A percentile compares a stretch with the other conserved stretches of the same genome.
phyloP scores from a whole-genome alignment of 2,329 filamentous ascomycete species.

The Penicillium sp. region DNA sequence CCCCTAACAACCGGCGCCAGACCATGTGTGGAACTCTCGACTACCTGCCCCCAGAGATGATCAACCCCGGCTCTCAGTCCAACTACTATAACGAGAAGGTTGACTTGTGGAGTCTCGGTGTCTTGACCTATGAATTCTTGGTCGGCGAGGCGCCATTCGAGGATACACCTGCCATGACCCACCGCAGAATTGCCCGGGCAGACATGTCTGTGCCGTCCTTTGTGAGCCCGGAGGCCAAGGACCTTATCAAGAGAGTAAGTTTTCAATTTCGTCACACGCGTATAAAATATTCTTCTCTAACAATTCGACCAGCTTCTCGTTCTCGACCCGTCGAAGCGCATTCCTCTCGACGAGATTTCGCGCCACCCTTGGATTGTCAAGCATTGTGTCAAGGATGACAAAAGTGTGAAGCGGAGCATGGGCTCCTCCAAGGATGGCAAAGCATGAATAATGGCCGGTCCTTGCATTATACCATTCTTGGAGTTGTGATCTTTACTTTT shows the following conservation, averaged over 20 bases:
- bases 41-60: slow-evolving; percentile 97
- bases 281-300: slow-evolving; percentile 20
- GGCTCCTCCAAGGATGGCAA: slow-evolving; percentile 37
- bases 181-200: slow-evolving; percentile 79
- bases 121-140: slow-evolving; percentile 93
- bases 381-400: slow-evolving; percentile 70
- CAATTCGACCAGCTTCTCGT: slow-evolving; percentile 68
- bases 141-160: slow-evolving; percentile 97
- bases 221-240: slow-evolving; percentile 84
- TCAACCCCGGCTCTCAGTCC: slow-evolving; percentile 75
- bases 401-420: slow-evolving; percentile 46
- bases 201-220: slow-evolving; percentile 93
- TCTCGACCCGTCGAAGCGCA: slow-evolving; percentile 88
- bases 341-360: slow-evolving; percentile 85
- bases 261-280: not conserved
- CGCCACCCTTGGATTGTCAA: slow-evolving; percentile 96
- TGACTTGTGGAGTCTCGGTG: slow-evolving; percentile 92
- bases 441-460: slow-evolving; percentile 22
- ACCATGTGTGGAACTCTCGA: slow-evolving; percentile 98
- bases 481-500: slow-evolving; percentile 20
- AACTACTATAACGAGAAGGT: slow-evolving; percentile 96
- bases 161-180: slow-evolving; percentile 92
- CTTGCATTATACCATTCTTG: slow-evolving; percentile 15
- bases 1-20: slow-evolving; percentile 87
- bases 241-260: slow-evolving; percentile 83